Evolutionary conservation across 116 monocot species (phyloP), one percentile per base, ranked within the genome.

Genomic region (Posidonia oceanica): DNA sequence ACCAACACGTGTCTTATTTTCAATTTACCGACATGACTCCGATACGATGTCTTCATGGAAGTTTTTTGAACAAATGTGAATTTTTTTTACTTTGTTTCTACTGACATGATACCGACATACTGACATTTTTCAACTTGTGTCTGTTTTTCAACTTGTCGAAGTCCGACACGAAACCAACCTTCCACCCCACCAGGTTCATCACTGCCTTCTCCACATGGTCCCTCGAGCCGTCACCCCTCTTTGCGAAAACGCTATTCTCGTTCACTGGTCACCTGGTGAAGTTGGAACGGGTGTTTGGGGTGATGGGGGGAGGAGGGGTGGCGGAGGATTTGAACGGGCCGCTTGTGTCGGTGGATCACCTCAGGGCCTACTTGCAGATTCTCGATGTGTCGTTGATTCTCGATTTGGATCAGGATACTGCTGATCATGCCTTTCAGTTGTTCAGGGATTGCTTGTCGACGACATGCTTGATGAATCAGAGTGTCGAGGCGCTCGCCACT

Each of bases 331-430:
- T 77, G 0, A 59, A 75, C 4, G 89, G 84, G 54, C 89, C 93
- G 36, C 67, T 83, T 38, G 92, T 98, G 17, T 87, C 86, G 36
- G 82, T 92, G 12, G 97, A 98, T 60, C 78, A 83, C 62, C 82
- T 98, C 20, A 77, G 97, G 72, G 97, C 97, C 3, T 94, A 94
- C 75, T 73, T 98, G 21, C 92, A 92, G 81, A 98, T 98, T 64
- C 52, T 90, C 22, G 92, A 98, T 38, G 93, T 92, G 14, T 80
- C 93, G 3, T 92, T 89, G 11, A 85, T 98, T 42, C 83, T 92
- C 3, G 79, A 81, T 7, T 78, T 98, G 29, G 92, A 92, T 59
- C 82, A 78, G 16, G 97, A 98, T 52, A 84, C 92, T 17, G 76
- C 80, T 39, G 93, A 98, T 63, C 97, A 98, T 67, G 93, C 92